Conservation (phyloP, 768 basidiomycete genomes). For the Dentipellis sp. region DNA sequence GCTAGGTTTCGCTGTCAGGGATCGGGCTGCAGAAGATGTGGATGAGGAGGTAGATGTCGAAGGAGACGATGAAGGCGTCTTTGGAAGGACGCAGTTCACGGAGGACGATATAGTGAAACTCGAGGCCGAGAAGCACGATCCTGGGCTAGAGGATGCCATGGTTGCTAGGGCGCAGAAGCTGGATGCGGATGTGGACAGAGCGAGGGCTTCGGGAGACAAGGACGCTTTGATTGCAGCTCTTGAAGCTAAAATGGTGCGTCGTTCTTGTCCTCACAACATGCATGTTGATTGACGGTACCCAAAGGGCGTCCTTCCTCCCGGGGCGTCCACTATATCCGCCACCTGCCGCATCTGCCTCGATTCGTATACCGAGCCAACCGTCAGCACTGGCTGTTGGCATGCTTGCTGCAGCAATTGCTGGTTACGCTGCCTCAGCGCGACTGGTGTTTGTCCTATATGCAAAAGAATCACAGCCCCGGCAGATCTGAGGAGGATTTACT, state of each 20-base stretch:
- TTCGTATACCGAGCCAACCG: constrained; percentile 67
- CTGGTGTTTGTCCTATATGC: constrained; percentile 80
- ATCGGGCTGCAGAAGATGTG: constrained; percentile 47
- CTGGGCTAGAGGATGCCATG: constrained; percentile 1
- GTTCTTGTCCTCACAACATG: constrained; percentile 31
- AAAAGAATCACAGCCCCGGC: constrained; percentile 73
- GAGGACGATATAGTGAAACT: constrained; percentile 47
- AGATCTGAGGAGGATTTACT: constrained; percentile 70
- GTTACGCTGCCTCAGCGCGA: constrained; percentile 76
- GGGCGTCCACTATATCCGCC: constrained; percentile 11
- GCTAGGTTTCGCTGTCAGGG: constrained; percentile 57
- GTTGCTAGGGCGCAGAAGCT: constrained; percentile 16
- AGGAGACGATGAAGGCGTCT: constrained; percentile 60
- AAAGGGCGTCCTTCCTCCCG: neutral
- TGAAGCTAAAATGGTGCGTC: constrained; percentile 36
- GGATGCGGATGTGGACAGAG: constrained; percentile 39
- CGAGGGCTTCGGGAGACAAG: constrained; percentile 39
- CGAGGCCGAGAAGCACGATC: neutral
- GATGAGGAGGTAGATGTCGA: constrained; percentile 79
- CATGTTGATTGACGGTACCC: constrained; percentile 27
- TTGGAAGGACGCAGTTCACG: constrained; percentile 67
- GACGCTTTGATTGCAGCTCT: constrained; percentile 42
- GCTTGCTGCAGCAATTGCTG: constrained; percentile 78
- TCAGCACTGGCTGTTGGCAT: constrained; percentile 84
- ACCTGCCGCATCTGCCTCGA: constrained; percentile 77